Evolutionary conservation across 345 rosid genomes (phyloP), one percentile per base, ranked within the genome.

Genomic region (Erucastrum elatum): DNA sequence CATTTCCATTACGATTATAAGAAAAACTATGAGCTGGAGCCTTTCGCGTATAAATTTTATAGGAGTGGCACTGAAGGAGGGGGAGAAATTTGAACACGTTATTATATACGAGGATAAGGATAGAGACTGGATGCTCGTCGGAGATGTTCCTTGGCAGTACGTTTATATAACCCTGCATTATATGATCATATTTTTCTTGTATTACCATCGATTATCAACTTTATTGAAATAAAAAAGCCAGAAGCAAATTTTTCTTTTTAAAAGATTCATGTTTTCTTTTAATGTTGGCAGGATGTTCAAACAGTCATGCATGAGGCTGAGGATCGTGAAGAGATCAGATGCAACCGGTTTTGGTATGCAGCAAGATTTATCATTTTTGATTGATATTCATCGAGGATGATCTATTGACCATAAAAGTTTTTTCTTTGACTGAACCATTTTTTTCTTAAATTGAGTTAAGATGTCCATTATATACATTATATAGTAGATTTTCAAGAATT

Each of bases 71-170:
- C 71, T 85, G 80, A 87, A 84, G 84, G 87, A 87, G 37, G 90
- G 77, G 31, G 65, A 77, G 64, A 77, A 35, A 3, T 46, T 35
- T 31, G 92, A 92, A 46, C 85, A 86, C 76, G 86, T 88, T 53
- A 84, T 90, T 12, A 89, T 85, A 64, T 92, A 87, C 27, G 90
- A 92, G 68, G 97, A 90, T 75, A 90, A 87, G 65, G 97, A 92
- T 71, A 87, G 90, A 12, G 97, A 92, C 37, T 90, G 95, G 95
- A 92, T 92, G 97, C 79, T 92, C 39, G 79, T 84, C 0, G 95
- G 92, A 5, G 97, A 92, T 85, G 93, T 92, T 21, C 94, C 95
- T 6, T 92, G 97, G 95, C 80, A 87, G 95, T 92, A 82, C 81
- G 91, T 81, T 35, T 69, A 51, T 35, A 10, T 16, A 46, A 31